Evolutionary conservation across 2,329 filamentous ascomycete genomes (phyloP), one percentile per base, ranked within the genome.

Genomic region (Phoma herbarum): DNA sequence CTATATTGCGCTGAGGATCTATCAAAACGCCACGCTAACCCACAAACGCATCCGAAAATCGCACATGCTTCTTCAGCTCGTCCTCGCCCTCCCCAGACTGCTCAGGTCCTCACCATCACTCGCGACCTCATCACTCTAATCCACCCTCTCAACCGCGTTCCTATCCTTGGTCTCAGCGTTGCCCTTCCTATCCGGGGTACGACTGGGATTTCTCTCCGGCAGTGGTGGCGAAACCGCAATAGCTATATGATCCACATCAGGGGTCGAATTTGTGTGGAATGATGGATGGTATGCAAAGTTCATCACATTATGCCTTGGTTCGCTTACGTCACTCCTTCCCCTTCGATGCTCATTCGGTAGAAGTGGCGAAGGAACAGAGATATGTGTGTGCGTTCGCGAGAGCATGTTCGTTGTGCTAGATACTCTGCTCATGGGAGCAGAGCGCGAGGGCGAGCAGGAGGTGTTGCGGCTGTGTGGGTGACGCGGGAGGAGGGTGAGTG

Each of bases 361-460:
- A 16, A 25, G 20, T 20, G n/a, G 28, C 10, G 49, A 20, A 12
- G 53, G 31, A 5, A 22, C 23, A 2, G 25, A 35, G 16, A 52
- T 18, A 3, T 14, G 29, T 23, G 43, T 48, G 11, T 44, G 55
- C n/a, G 37, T 44, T 12, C 28, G 49, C 16, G 55, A 43, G 3
- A 57, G 33, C 22, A 51, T 33, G 28, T 52, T 49, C 4, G 48
- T n/a, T 1, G 53, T 41, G 22, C 47, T 57, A 6, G 41, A 4
- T 8, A 57, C 55, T 37, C 55, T 43, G 25, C 55, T 58, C 12
- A 52, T n/a, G 10, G 44, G 55, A 1, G 29, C 43, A 9, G 55
- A 43, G 20, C 54, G 43, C 16, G 43, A 43, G 6, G 54, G 54
- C 10, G 35, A 52, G n/a, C 55, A 23, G 7, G 55, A 58, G 8